phyloP scores from a whole-genome alignment of 225 moss, liverwort and hornwort genomes.

The Asterella californica region DNA sequence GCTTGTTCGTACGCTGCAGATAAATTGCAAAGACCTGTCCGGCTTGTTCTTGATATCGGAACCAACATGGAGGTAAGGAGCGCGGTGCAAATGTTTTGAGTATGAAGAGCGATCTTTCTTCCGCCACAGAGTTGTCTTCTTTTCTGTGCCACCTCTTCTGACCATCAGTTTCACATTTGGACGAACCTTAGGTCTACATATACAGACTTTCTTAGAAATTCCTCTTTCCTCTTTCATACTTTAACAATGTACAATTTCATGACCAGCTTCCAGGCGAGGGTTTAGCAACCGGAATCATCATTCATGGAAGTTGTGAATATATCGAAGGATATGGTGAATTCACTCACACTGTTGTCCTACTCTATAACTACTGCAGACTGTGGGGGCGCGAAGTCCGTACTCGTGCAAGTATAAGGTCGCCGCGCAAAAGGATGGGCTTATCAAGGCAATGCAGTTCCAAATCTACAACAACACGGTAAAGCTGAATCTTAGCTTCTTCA shows the following conservation, averaged over 20 bases:
- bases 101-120: background rate
- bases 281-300: background rate
- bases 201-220: background rate
- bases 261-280: background rate
- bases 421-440: conserved; percentile 57
- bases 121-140: background rate
- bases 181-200: background rate
- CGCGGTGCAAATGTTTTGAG: background rate
- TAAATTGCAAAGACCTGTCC: conserved; percentile 70
- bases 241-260: background rate
- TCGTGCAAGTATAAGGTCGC: conserved; percentile 73
- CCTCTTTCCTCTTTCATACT: no score
- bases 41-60: conserved; percentile 68
- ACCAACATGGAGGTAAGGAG: conserved; percentile 76
- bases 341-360: background rate
- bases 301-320: background rate
- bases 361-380: conserved; percentile 37
- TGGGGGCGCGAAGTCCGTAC: conserved; percentile 79
- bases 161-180: background rate
- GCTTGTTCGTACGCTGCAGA: conserved; percentile 86
- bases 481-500: background rate
- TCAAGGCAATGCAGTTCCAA: conserved; percentile 52
- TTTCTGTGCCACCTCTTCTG: background rate
- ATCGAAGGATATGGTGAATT: background rate
- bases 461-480: conserved; percentile 75